phyloP scores from a whole-genome alignment of 169 alveolate genomes.

The Eimeria acervulina region DNA sequence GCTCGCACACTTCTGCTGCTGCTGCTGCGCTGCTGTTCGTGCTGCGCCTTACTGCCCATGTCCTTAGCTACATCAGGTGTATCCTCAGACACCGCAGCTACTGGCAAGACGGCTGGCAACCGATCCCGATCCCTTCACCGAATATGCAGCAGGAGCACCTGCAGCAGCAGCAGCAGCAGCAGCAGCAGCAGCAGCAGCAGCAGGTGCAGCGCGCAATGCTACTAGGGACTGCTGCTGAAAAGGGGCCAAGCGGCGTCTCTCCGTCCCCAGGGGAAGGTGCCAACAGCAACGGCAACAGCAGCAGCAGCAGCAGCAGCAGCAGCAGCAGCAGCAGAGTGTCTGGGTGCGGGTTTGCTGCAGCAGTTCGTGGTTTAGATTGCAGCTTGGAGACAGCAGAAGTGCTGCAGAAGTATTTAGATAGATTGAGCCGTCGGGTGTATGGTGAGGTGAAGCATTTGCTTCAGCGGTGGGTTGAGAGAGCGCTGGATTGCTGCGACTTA shows the following conservation, averaged over 20 bases:
- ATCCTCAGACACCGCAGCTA: conserved; percentile 80
- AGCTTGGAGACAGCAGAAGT: background rate
- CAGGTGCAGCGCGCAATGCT: background rate
- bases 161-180: conserved; percentile 33
- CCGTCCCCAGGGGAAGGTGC: background rate
- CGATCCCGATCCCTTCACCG: background rate
- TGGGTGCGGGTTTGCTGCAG: conserved; percentile 67
- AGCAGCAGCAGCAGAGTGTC: conserved; percentile 26
- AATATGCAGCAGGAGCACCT: background rate
- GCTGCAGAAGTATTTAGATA: background rate
- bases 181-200: conserved; percentile 32
- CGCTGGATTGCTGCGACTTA: conserved; percentile 80
- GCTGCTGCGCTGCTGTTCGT: conserved; percentile 77
- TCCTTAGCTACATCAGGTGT: conserved; percentile 76
- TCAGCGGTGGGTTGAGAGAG: conserved; percentile 81
- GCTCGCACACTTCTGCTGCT: conserved; percentile 58
- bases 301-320: conserved; percentile 12
- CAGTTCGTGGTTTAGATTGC: conserved; percentile 39
- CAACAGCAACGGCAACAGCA: background rate
- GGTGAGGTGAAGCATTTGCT: conserved; percentile 73
- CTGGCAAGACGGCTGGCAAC: conserved; percentile 56
- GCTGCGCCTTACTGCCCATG: conserved; percentile 73
- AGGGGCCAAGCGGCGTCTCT: background rate
- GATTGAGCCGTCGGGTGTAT: conserved; percentile 24
- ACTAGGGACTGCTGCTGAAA: background rate